Evolutionary conservation across 1,284 basidiomycete species (phyloP).

Genomic region (Ganoderma leucocontextum): DNA sequence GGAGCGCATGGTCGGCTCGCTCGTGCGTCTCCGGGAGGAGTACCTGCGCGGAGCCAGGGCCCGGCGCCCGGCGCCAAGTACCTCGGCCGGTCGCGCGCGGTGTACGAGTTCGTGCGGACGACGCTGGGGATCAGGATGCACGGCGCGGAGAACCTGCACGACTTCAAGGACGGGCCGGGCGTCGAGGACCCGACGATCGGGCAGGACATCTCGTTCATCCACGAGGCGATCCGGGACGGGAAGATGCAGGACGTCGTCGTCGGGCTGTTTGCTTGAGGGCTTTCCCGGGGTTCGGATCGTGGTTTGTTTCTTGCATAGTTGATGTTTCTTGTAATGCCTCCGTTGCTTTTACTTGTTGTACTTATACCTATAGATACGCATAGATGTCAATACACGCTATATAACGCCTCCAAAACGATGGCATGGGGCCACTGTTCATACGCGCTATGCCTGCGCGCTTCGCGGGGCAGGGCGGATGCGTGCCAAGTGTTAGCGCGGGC

Average conservation of each 20-base stretch:
- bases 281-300: no score
- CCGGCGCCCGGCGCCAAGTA: slow-evolving; percentile 65
- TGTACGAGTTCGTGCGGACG: slow-evolving; percentile 78
- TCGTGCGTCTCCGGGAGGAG: slow-evolving; percentile 58
- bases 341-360: background rate
- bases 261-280: slow-evolving; percentile 54
- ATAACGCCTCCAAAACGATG: no score
- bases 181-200: slow-evolving; percentile 70
- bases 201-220: slow-evolving; percentile 70
- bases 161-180: slow-evolving; percentile 64
- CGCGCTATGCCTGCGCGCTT: no score
- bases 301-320: slow-evolving; percentile 5
- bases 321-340: background rate
- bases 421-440: no score
- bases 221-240: slow-evolving; percentile 80
- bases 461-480: no score
- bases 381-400: slow-evolving; percentile 5
- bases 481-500: no score
- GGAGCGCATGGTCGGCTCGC: slow-evolving; percentile 51
- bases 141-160: slow-evolving; percentile 69
- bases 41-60: slow-evolving; percentile 62
- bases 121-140: slow-evolving; percentile 78
- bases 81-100: slow-evolving; percentile 67
- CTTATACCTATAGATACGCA: slow-evolving; percentile 16
- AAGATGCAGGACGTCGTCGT: slow-evolving; percentile 69